Percentiles rank a stretch among this genome's conserved stretches.
phyloP scores from a whole-genome alignment of 179 eudicot species.

The Dionaea muscipula region DNA sequence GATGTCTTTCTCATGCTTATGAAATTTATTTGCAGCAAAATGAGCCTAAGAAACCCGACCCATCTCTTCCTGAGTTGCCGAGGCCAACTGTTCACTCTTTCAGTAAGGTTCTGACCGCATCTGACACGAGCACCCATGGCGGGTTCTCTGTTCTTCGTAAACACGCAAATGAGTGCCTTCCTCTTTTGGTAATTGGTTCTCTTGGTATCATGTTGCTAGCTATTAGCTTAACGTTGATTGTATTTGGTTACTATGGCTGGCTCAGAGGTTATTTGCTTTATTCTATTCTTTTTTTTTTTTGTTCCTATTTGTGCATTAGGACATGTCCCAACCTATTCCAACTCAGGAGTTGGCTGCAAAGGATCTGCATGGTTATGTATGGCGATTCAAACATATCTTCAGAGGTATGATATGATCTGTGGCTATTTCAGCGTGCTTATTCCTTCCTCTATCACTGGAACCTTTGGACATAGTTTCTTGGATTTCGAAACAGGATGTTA shows the following conservation, averaged over 20 bases:
- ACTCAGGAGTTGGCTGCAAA: conserved; percentile 49
- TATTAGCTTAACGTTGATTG: neutral
- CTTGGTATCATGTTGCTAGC: neutral
- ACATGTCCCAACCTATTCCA: conserved; percentile 49
- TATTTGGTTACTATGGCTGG: too few relatives aligned
- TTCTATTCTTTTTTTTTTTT: too few relatives aligned
- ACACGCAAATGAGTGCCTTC: conserved; percentile 61
- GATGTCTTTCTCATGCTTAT: neutral
- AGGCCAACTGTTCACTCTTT: conserved; percentile 30
- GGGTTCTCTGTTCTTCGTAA: conserved; percentile 55
- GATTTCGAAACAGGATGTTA: too few relatives aligned
- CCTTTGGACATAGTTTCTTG: too few relatives aligned
- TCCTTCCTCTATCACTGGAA: neutral
- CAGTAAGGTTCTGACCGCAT: conserved; percentile 51
- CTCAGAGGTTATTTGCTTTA: too few relatives aligned
- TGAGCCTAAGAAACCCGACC: conserved; percentile 29
- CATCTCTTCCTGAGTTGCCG: conserved; percentile 17
- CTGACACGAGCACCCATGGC: conserved; percentile 65
- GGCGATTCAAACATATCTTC: conserved; percentile 55
- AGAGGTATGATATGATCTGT: conserved; percentile 36
- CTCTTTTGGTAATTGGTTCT: conserved; percentile 37
- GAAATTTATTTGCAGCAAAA: conserved; percentile 21
- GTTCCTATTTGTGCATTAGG: conserved; percentile 20
- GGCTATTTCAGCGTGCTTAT: neutral
- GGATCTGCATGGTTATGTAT: conserved; percentile 48